Conservation (phyloP, 208 protist genomes). For the Crithidia sp. region DNA sequence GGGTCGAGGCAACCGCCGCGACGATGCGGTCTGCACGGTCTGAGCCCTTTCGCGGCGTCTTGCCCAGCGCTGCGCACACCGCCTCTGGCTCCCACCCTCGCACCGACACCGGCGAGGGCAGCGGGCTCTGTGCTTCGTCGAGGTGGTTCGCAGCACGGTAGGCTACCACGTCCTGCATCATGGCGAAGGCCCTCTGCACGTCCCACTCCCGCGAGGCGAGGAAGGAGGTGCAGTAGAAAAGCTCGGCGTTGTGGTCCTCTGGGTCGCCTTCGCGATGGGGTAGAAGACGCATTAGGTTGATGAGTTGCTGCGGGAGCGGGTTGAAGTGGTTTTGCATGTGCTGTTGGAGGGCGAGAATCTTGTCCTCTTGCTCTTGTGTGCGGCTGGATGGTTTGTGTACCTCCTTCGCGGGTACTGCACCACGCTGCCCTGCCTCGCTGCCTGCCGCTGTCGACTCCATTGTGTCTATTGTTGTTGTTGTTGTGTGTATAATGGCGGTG, state of each 20-base stretch:
- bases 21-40: conserved; percentile 40
- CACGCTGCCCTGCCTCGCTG: neutral
- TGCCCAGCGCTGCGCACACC: conserved; percentile 10
- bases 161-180: conserved; percentile 40
- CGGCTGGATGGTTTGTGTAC: neutral
- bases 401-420: neutral
- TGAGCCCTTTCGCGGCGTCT: neutral
- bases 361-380: conserved; percentile 35
- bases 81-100: conserved; percentile 49
- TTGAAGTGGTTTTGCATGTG: conserved; percentile 37
- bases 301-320: conserved; percentile 12
- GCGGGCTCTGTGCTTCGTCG: conserved; percentile 35
- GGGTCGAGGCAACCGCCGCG: conserved; percentile 21
- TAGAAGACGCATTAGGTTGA: conserved; percentile 11
- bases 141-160: conserved; percentile 42
- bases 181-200: conserved; percentile 55
- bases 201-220: conserved; percentile 60
- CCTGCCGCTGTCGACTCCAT: too few species aligned
- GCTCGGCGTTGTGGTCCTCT: conserved; percentile 29
- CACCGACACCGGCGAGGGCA: conserved; percentile 53
- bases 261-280: neutral
- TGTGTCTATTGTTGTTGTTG: too few species aligned
- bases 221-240: conserved; percentile 51
- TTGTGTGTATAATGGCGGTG: too few species aligned
- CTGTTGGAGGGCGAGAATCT: conserved; percentile 48